Percentiles rank a stretch among this genome's conserved stretches.
Conservation (phyloP, 345 rosid species). For the Isatis tinctoria region DNA sequence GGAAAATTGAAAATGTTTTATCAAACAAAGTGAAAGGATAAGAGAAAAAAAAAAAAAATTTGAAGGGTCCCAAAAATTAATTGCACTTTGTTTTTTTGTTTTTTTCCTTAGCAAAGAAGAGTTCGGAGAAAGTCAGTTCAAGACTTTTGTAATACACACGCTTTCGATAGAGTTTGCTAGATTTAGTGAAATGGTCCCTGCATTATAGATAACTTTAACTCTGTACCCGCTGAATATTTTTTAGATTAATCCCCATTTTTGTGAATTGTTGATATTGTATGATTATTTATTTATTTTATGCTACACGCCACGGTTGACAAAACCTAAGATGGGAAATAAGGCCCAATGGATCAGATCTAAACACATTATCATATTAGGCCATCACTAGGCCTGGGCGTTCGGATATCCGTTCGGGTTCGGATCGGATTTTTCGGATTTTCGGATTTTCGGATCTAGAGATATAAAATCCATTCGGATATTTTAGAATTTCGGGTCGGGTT, state of each 20-base stretch:
- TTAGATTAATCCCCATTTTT: not conserved
- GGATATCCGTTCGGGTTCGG: too few species aligned
- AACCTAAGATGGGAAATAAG: too few species aligned
- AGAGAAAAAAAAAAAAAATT: not conserved
- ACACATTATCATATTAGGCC: too few species aligned
- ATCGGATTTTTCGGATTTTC: too few species aligned
- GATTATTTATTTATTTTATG: too few species aligned
- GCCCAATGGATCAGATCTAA: too few species aligned
- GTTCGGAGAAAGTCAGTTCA: not conserved
- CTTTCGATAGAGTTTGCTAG: not conserved
- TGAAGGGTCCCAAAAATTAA: not conserved
- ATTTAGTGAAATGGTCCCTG: not conserved
- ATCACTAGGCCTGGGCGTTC: too few species aligned
- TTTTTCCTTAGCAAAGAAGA: constrained; percentile 18
- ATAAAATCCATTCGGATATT: too few species aligned
- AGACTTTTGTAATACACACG: not conserved
- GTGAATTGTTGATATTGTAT: too few species aligned
- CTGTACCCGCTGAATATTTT: not conserved
- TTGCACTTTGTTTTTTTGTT: not conserved
- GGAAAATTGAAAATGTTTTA: not conserved
- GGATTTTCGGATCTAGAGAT: too few species aligned
- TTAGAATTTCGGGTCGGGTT: too few species aligned
- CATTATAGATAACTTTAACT: not conserved
- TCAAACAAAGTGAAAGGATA: not conserved
- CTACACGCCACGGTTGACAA: too few species aligned